phyloP scores from a whole-genome alignment of 2,329 filamentous ascomycete genomes.

The Lachnellula occidentalis region DNA sequence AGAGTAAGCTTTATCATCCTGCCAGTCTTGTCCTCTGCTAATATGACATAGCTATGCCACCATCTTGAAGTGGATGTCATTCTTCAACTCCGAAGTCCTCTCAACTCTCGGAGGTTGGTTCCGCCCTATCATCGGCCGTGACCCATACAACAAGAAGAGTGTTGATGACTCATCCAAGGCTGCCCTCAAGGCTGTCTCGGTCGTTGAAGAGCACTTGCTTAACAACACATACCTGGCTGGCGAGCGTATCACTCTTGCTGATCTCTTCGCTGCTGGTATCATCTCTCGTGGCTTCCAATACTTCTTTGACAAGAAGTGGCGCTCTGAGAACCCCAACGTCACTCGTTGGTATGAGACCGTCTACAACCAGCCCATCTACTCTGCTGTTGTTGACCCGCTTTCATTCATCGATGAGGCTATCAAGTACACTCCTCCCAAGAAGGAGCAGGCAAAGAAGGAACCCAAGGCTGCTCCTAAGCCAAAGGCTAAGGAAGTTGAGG shows the following conservation, averaged over 20 bases:
- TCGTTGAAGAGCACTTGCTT: conserved; percentile 81
- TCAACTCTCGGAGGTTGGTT: conserved; percentile 71
- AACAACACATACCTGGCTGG: conserved; percentile 96
- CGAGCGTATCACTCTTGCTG: conserved; percentile 94
- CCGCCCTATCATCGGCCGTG: conserved; percentile 74
- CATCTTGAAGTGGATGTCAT: conserved; percentile 98
- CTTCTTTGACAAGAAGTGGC: conserved; percentile 91
- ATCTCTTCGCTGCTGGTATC: conserved; percentile 77
- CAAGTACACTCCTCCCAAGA: conserved; percentile 71
- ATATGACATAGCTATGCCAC: conserved; percentile 66
- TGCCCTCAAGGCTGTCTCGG: conserved; percentile 60
- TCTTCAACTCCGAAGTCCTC: conserved; percentile 85
- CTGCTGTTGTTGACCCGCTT: conserved; percentile 68
- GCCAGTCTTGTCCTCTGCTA: conserved; percentile 17
- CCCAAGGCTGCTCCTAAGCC: conserved; percentile 45
- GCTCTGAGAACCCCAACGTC: conserved; percentile 74
- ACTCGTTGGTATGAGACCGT: conserved; percentile 94
- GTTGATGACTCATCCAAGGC: conserved; percentile 74
- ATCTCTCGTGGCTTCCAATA: conserved; percentile 84
- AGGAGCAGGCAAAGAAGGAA: conserved; percentile 59
- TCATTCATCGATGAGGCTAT: conserved; percentile 75
- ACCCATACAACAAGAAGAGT: conserved; percentile 95
- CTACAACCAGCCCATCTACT: conserved; percentile 87
- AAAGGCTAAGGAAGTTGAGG: conserved; percentile 47
- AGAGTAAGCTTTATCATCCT: conserved; percentile 54